phyloP scores from a whole-genome alignment of 371 early-diverging fungal species.

The Mycotypha africana region DNA sequence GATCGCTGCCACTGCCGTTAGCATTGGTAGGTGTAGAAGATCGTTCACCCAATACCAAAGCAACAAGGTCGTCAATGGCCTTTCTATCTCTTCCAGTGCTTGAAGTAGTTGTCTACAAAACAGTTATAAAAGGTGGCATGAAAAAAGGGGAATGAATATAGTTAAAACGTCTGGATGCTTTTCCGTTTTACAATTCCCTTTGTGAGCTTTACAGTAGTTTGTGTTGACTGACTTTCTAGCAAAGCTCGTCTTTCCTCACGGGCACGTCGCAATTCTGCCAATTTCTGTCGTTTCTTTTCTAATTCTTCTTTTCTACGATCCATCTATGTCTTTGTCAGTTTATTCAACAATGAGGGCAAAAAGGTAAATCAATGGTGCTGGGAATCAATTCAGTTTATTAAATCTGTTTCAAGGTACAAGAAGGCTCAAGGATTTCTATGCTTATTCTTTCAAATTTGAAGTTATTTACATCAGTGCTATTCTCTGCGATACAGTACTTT shows the following conservation, averaged over 20 bases:
- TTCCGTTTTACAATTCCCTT: neutral
- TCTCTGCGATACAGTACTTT: too few species aligned
- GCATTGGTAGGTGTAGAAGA: slow-evolving; percentile 45
- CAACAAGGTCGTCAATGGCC: slow-evolving; percentile 80
- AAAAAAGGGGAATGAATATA: too few species aligned
- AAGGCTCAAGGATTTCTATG: too few species aligned
- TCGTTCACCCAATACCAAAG: slow-evolving; percentile 75
- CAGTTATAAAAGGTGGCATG: too few species aligned
- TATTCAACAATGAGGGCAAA: too few species aligned
- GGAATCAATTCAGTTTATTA: too few species aligned
- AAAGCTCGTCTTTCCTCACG: slow-evolving; percentile 76
- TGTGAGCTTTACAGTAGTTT: slow-evolving; percentile 34
- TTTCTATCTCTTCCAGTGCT: slow-evolving; percentile 35
- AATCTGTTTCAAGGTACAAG: too few species aligned
- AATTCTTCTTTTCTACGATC: slow-evolving; percentile 79
- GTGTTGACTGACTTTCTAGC: slow-evolving; percentile 45
- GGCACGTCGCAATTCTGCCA: slow-evolving; percentile 82
- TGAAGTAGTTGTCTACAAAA: slow-evolving; percentile 4
- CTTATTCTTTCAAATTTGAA: too few species aligned
- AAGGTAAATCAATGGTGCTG: too few species aligned
- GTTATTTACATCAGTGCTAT: too few species aligned
- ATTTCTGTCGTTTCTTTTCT: slow-evolving; percentile 84
- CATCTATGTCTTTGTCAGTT: too few species aligned
- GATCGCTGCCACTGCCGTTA: slow-evolving; percentile 38
- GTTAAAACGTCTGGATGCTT: too few species aligned